A percentile compares a stretch with the other conserved stretches of the same genome.
These are phyloP conservation scores for Psilocybe sp. DNA, from an alignment of 768 basidiomycete species.

Conservation along the genomic window DNA sequence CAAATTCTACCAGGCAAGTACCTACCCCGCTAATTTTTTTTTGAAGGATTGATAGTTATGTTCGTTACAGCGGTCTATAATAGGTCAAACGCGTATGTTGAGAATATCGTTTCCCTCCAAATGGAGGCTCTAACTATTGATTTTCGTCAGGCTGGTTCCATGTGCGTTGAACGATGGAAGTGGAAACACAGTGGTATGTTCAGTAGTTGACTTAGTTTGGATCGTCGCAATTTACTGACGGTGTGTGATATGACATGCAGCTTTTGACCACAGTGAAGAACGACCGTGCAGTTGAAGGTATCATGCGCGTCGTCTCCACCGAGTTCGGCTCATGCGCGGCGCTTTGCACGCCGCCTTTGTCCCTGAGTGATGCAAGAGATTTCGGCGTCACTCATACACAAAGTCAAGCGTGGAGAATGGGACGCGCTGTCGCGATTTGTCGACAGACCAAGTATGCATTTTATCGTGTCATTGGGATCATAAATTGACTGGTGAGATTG, in stretches of 20 bases:
- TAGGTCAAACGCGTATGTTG: constrained; percentile 27
- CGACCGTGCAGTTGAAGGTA: constrained; percentile 39
- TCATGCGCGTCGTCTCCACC: constrained; percentile 44
- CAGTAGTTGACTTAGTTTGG: neutral
- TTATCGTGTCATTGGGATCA: neutral
- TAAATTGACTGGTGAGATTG: neutral
- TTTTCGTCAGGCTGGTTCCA: constrained; percentile 21
- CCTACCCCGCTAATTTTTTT: neutral
- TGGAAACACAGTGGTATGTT: constrained; percentile 25
- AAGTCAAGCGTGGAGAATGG: constrained; percentile 63
- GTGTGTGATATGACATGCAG: too few relatives aligned
- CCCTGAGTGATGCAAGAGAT: constrained; percentile 28
- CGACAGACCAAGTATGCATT: constrained; percentile 24
- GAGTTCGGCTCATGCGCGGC: constrained; percentile 55
- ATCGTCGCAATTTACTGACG: neutral
- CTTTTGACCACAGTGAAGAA: constrained; percentile 43
- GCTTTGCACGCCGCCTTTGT: constrained; percentile 37
- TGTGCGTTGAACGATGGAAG: constrained; percentile 28
- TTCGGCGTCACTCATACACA: constrained; percentile 50
- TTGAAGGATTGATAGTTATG: neutral
- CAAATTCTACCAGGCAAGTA: constrained; percentile 27
- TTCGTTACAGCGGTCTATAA: constrained; percentile 26
- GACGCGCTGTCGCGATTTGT: constrained; percentile 52
- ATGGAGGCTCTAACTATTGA: neutral
- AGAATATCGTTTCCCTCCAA: neutral